These are phyloP conservation scores for Blastobotrys aristatus DNA, from an alignment of 1,139 yeast species.

Conservation along the genomic window DNA sequence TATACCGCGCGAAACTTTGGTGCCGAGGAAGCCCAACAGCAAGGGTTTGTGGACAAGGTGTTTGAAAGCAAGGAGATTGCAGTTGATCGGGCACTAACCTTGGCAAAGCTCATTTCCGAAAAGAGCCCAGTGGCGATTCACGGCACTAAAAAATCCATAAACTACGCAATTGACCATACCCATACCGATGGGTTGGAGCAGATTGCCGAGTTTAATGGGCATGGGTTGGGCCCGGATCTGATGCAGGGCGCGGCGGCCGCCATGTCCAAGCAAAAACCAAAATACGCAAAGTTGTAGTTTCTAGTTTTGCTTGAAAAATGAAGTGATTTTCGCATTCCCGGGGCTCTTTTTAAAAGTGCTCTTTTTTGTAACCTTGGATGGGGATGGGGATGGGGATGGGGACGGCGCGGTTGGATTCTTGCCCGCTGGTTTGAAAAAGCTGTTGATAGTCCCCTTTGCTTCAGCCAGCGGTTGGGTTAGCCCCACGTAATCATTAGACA, in stretches of 20 bases:
- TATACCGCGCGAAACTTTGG: constrained; percentile 57
- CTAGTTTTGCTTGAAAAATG: constrained; percentile 9
- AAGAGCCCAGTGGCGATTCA: constrained; percentile 56
- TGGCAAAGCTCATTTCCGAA: constrained; percentile 48
- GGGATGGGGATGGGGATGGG: neutral
- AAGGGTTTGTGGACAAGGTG: constrained; percentile 52
- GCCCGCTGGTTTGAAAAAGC: constrained; percentile 9
- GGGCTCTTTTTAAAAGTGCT: no score
- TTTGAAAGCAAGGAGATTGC: constrained; percentile 48
- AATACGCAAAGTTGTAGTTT: constrained; percentile 27
- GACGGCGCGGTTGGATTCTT: no score
- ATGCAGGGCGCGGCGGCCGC: constrained; percentile 30
- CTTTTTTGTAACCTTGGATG: neutral
- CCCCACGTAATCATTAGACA: constrained; percentile 44
- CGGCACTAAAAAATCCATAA: constrained; percentile 60
- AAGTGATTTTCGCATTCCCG: constrained; percentile 13
- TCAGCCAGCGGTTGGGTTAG: constrained; percentile 41
- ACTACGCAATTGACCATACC: constrained; percentile 45
- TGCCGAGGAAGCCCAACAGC: constrained; percentile 50
- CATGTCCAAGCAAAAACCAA: constrained; percentile 30
- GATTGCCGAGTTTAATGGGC: constrained; percentile 52
- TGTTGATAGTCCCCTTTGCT: constrained; percentile 8
- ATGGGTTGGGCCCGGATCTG: constrained; percentile 38
- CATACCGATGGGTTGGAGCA: constrained; percentile 48
- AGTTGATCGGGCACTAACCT: constrained; percentile 43